These are phyloP conservation scores for Syzygium syzygioides DNA, from an alignment of 441 rosid species.

Conservation along the genomic window DNA sequence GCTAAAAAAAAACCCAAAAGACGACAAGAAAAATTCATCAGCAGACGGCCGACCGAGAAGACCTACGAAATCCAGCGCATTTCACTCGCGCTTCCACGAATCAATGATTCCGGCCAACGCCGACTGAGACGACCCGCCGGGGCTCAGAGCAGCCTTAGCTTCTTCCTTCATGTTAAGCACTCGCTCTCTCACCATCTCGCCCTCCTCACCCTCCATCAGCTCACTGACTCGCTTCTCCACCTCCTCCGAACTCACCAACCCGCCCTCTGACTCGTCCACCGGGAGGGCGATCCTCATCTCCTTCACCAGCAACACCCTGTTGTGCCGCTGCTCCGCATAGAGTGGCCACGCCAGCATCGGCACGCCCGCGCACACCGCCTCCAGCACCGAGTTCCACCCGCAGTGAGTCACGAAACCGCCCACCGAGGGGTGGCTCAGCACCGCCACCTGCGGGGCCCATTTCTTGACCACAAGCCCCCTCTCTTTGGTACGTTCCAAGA, in stretches of 20 bases:
- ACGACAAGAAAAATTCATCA: neutral
- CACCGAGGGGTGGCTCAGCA: neutral
- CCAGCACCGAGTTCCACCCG: neutral
- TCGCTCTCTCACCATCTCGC: conserved; percentile 16
- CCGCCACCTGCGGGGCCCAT: neutral
- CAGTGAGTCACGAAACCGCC: neutral
- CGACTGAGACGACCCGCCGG: conserved; percentile 20
- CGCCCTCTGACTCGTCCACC: conserved; percentile 23
- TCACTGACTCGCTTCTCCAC: conserved; percentile 32
- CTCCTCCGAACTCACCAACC: conserved; percentile 24
- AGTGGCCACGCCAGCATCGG: conserved; percentile 29
- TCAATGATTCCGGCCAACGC: conserved; percentile 16
- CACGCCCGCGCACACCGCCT: conserved; percentile 14
- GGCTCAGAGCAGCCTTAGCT: conserved; percentile 19
- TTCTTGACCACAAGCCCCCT: neutral
- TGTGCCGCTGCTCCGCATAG: conserved; percentile 36
- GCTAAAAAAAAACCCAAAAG: neutral
- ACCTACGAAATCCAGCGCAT: neutral
- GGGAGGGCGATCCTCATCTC: conserved; percentile 29
- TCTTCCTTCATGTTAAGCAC: conserved; percentile 15
- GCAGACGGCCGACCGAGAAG: neutral
- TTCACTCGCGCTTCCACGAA: conserved; percentile 18
- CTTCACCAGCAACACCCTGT: conserved; percentile 22
- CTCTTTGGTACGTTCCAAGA: neutral
- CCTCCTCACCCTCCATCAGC: conserved; percentile 20